Evolutionary conservation across 768 basidiomycete species (phyloP), one percentile per base, ranked within the genome.

Genomic region (Lactarius quietus): DNA sequence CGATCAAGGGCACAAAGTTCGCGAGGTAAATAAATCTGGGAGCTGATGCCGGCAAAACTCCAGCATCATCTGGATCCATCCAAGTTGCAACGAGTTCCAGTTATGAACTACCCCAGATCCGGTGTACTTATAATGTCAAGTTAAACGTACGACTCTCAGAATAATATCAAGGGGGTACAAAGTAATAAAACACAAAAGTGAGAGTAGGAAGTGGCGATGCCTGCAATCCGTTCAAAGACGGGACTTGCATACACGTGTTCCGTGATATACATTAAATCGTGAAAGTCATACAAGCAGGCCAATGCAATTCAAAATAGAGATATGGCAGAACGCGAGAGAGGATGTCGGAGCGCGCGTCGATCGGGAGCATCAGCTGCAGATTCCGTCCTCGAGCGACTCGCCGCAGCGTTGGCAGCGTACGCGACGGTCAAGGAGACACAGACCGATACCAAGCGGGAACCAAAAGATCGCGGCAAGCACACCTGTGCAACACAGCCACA

Each of bases 371-470:
- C n/a, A 70, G 9, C 54, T 59, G 20, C 70, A 69, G 4, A 70
- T 17, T 6, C 80, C 79, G 3, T 77, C 70, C 36, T 80, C 78
- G 18, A 83, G 63, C 3, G 74, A 51, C 31, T 65, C 54, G 6
- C 81, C 81, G 41, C 83, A 84, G n/a, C 81, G 78, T 29, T 72
- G 74, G 75, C 92, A 94, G 67, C 79, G 81, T 33, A 90, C 87
- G 57, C 80, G 77, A 52, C 88, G 82, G 73, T 94, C 92, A 29
- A 94, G 79, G 10, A 93, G 75, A 71, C 92, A 94, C 6, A 89
- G 77, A 2, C 86, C 90, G 43, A 94, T 81, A 6, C 92, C 92
- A 0, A 93, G 75, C 4, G 92, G 92, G 78, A 94, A 94, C 92
- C 90, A 93, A 65, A 93, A 78, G 29, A 94, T 77, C 5, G 92